Base-by-base conservation (phyloP, 768 basidiomycete genomes). In the Boletus rubroflammeus region DNA sequence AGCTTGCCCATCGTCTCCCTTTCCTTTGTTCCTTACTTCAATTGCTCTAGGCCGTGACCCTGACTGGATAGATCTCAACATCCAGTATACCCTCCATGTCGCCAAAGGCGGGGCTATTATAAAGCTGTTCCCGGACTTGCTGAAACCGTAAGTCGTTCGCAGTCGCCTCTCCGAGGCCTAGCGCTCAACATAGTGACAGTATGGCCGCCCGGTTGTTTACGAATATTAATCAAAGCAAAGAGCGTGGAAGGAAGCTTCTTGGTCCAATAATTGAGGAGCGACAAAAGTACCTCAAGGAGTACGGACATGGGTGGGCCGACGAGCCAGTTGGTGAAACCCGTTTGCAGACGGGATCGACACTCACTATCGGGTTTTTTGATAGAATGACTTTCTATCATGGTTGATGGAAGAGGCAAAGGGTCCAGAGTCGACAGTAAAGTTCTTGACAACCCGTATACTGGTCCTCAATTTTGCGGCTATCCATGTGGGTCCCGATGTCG, bases 11-110 rank as follows among this genome's bases (percentile, higher is more conserved):
- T 8, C 5, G 5, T 14, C 23, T 23, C 5, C 25, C 21, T 39
- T 38, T 5, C 9, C 25, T 34, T 11, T 17, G 13, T n/a, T 34
- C 32, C 45, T 21, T 41, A 50, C 5, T 31, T 17, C 7, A 53
- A 73, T 25, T 6, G 0, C 8, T 44, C 23, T 14, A 80, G 78
- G 78, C 57, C 72, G 75, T 9, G 49, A 79, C 42, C 55, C 65
- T 3, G 73, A 71, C 6, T 79, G 75, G 59, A 51, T 63, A 4
- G 44, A 55, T 21, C 55, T 75, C 21, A 68, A 59, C n/a, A 65
- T 72, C 21, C 51, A 61, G 1, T 75, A 65, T 51, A 60, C 73
- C 2, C 7, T 67, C 0, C 63, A 72, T 32, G 55, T 75, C 2
- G 17, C 61, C 1, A 60, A 46, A 21, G 66, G 54, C 7, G 61